Percentiles rank a stretch among this genome's conserved stretches.
Conservation (phyloP, 129 eudicot species). For the Smallanthus sonchifolius region DNA sequence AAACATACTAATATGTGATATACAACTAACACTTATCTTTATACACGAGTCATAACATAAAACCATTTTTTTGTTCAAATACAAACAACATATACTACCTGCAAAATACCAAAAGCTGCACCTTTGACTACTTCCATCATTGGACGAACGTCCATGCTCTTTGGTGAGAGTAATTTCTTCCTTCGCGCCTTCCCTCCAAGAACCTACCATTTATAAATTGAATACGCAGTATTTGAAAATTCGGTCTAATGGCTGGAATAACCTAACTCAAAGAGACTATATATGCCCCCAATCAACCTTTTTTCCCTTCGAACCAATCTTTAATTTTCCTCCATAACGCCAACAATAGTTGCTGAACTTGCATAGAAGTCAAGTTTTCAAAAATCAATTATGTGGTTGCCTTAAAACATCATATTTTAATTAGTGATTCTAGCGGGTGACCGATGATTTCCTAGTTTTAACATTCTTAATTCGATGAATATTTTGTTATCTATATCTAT, state of each 20-base stretch:
- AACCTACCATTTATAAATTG: conserved; percentile 42
- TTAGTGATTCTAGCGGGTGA: no score
- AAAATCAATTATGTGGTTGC: background rate
- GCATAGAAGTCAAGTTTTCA: background rate
- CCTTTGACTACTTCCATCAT: conserved; percentile 99
- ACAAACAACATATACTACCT: conserved; percentile 42
- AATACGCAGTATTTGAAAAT: background rate
- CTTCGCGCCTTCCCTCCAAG: conserved; percentile 89
- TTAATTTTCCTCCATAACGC: background rate
- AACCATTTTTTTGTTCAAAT: background rate
- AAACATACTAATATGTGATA: no score
- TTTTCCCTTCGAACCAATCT: background rate
- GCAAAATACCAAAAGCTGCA: conserved; percentile 83
- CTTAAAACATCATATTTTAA: no score
- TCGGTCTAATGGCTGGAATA: background rate
- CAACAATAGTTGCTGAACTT: background rate
- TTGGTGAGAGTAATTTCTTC: conserved; percentile 90
- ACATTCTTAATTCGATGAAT: background rate
- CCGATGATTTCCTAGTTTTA: background rate
- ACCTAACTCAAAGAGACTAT: background rate
- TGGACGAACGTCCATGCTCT: conserved; percentile 92
- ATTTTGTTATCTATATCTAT: background rate
- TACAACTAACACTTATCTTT: no score
- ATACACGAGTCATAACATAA: background rate
- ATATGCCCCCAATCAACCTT: background rate